A percentile compares a stretch with the other conserved stretches of the same genome.
These are phyloP conservation scores for Nemania serpens DNA, from an alignment of 2,329 filamentous ascomycete genomes.

Conservation along the genomic window DNA sequence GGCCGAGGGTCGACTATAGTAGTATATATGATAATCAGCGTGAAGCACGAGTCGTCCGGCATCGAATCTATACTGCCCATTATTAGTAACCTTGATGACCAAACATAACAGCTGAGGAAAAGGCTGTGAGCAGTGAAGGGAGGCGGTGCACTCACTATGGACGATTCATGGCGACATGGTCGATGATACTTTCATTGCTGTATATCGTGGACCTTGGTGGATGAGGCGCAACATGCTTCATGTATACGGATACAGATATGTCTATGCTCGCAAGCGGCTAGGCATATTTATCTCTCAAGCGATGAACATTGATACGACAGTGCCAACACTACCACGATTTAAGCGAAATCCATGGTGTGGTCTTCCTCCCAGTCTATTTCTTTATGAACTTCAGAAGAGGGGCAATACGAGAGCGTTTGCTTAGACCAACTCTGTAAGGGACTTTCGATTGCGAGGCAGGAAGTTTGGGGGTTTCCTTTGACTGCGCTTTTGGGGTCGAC, in stretches of 20 bases:
- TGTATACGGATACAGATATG: background rate
- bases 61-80: too few relatives aligned
- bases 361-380: constrained; percentile 41
- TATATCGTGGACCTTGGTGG: background rate
- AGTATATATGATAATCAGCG: too few relatives aligned
- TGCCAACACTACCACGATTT: background rate
- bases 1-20: too few relatives aligned
- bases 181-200: background rate
- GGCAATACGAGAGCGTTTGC: constrained; percentile 52
- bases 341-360: background rate
- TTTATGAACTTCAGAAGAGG: constrained; percentile 51
- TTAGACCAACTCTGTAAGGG: constrained; percentile 53
- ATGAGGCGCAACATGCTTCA: background rate
- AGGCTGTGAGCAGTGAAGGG: background rate
- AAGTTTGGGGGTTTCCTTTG: constrained; percentile 29
- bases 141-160: background rate
- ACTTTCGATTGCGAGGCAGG: constrained; percentile 43
- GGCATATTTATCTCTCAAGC: background rate
- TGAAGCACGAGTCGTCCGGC: too few relatives aligned
- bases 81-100: too few relatives aligned
- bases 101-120: background rate
- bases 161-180: background rate
- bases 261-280: background rate
- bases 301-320: too few relatives aligned
- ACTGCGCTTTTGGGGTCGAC: constrained; percentile 16